Evolutionary conservation across 2,329 filamentous ascomycete species (phyloP), one percentile per base, ranked within the genome.

Genomic region (Iodosphaeria phyllophila): DNA sequence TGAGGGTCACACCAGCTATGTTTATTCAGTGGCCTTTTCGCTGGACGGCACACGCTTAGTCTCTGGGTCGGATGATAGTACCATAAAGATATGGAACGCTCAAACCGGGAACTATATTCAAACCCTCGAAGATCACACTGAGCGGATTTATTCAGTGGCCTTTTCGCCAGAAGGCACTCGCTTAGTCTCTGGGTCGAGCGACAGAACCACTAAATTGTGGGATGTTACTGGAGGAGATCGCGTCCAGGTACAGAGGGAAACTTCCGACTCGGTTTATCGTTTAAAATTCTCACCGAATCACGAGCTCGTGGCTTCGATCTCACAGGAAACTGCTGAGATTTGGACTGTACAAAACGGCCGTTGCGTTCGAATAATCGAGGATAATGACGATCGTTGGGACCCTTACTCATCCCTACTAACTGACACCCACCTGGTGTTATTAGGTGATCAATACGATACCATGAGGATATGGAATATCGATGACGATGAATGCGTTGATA

Each of bases 1-100:
- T 57, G 98, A 98, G 78, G 89, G 89, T 56, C 89, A 98, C 73
- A 82, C 82, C 60, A 89, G 98, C 63, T 98, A 89, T 89, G 89
- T 92, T 46, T 93, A 86, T 37, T 95, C 86, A 69, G 89, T 98
- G 45, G 78, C 89, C 60, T 98, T 98, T 79, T 91, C 79, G 13
- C 9, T 16, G 8, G 25, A 27, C 15, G 19, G 25, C 3, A 12
- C 12, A 12, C 25, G 25, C 14, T 11, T 27, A 10, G 19, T 14
- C 8, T 27, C 18, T 13, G 25, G n/a, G 18, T 26, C 19, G 18
- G 5, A 12, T 4, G 19, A 26, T 10, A 2, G 18, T 13, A 16
- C 22, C 11, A 11, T 26, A 10, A 14, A 9, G 2, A 22, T 22
- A 9, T 22, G 25, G 25, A 13, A 15, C 14, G 19, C 24, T 4